Base-by-base conservation (phyloP, 257 asterid genomes). In the Perilla frutescens region DNA sequence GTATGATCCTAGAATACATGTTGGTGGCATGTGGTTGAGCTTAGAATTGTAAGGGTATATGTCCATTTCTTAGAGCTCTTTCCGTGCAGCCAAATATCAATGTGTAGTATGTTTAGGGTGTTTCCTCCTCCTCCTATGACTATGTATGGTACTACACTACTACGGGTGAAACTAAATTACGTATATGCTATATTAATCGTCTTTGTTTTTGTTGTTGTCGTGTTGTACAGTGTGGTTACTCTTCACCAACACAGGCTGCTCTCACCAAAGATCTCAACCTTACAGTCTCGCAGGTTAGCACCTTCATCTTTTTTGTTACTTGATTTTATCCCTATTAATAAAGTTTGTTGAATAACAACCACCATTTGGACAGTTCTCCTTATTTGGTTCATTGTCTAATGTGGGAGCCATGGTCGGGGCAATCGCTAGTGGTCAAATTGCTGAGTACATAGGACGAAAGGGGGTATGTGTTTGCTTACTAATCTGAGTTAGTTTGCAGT, bases 391-490 rank as follows among this genome's bases (percentile, higher is more conserved):
- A 6, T 83, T 93, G 29, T 84, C 96, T 3, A 93, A 93, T 74
- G 98, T 84, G 76, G 98, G 98, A 26, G 98, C 98, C 57, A 91
- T 93, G 98, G 97, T 91, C 49, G 98, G 98, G 70, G 98, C 98
- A 71, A 85, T 93, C 67, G 87, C 97, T 61, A 93, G 98, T 81
- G 98, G 97, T 71, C 97, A 93, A 81, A 91, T 93, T 67, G 96
- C 98, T 1, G 98, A 93, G 82, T 91, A 93, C 79, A 81, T 91
- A 11, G 98, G 98, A 54, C 80, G 98, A 73, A 83, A 83, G 50
- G 87, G 87, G 87, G 87, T 83, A 70, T 20, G 65, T 32, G 26
- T 14, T 67, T 36, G 68, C 47, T 36, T 36, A 41, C 39, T 13
- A 34, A 64, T 60, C 58, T 34, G 10, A 56, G 70, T 62, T 77